phyloP scores from a whole-genome alignment of 106 monocot species.

The Hemerocallis citrina region DNA sequence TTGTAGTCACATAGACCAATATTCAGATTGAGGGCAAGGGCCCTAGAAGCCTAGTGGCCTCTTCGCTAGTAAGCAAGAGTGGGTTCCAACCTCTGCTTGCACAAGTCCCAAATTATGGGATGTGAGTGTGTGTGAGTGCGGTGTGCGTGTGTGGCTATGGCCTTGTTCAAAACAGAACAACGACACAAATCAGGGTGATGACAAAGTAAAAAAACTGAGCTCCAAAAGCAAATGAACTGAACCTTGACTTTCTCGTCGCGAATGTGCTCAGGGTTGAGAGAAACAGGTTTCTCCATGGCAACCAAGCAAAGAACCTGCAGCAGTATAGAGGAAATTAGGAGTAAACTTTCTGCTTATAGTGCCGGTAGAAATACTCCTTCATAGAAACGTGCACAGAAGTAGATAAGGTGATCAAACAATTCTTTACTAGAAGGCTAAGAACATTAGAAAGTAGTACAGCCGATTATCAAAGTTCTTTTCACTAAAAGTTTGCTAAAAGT shows the following conservation, averaged over 20 bases:
- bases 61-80: no score
- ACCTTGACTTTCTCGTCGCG: conserved; percentile 99
- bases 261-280: conserved; percentile 93
- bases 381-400: background rate
- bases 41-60: no score
- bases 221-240: background rate
- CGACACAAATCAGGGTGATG: no score
- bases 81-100: no score
- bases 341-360: background rate
- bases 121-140: no score
- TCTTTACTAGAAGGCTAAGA: no score
- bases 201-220: background rate
- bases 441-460: no score
- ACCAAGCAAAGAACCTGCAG: conserved; percentile 94
- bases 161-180: no score
- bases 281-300: conserved; percentile 99
- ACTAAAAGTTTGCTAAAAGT: no score
- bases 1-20: background rate
- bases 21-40: background rate
- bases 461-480: no score
- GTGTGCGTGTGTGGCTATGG: no score
- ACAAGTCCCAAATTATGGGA: no score
- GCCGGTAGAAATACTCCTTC: background rate
- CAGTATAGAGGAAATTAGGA: background rate
- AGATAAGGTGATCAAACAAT: background rate